Conservation (phyloP, 2,329 filamentous ascomycete species). For the Gnomoniopsis smithogilvyi region DNA sequence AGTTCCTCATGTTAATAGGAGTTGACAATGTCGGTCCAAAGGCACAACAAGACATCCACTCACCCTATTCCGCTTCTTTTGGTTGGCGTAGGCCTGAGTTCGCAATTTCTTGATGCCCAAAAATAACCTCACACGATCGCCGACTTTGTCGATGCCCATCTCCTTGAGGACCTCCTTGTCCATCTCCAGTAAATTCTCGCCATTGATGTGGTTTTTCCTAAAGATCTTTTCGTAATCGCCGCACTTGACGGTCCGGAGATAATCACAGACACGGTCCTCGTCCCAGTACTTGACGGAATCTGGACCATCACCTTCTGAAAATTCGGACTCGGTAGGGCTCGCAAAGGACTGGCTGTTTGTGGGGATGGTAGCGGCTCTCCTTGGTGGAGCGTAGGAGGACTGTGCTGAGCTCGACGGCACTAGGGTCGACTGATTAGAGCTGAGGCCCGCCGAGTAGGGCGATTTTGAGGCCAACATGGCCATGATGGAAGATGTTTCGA, state of each 20-base stretch:
- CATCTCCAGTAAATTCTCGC: constrained; percentile 93
- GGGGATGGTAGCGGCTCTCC: constrained; percentile 48
- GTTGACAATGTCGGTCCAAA: background rate
- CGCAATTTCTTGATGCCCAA: constrained; percentile 80
- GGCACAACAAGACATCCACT: constrained; percentile 26
- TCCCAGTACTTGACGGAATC: constrained; percentile 83
- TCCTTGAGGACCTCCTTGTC: constrained; percentile 95
- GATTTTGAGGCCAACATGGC: constrained; percentile 77
- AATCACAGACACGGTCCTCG: constrained; percentile 87
- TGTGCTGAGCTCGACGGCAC: constrained; percentile 43
- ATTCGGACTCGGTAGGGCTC: constrained; percentile 89
- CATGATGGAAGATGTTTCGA: constrained; percentile 44
- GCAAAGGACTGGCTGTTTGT: constrained; percentile 58
- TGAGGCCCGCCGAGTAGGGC: constrained; percentile 60
- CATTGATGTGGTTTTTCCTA: constrained; percentile 91
- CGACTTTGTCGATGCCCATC: constrained; percentile 97
- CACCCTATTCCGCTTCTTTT: constrained; percentile 84
- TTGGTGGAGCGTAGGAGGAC: constrained; percentile 47
- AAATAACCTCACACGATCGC: constrained; percentile 89
- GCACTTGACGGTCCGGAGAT: constrained; percentile 87
- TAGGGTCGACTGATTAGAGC: constrained; percentile 40
- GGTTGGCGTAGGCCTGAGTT: constrained; percentile 71
- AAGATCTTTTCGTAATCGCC: constrained; percentile 91
- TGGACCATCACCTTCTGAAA: constrained; percentile 76
- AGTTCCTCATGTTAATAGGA: constrained; percentile 16